Percentiles rank a stretch among this genome's conserved stretches.
These are phyloP conservation scores for Cladosporium sp. DNA, from an alignment of 2,329 filamentous ascomycete genomes.

Conservation along the genomic window DNA sequence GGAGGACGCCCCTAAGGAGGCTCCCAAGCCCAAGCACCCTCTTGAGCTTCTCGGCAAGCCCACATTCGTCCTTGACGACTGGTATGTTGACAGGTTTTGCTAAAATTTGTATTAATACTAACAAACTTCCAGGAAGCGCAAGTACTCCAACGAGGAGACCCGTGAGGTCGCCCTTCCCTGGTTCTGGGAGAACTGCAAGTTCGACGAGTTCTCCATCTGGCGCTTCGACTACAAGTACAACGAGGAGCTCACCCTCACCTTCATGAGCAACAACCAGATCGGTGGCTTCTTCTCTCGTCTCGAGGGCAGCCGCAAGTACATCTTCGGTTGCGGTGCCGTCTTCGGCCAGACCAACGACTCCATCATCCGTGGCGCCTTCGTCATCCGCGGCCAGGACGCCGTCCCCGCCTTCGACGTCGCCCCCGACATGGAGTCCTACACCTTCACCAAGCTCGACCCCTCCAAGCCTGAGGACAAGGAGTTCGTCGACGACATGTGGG, in stretches of 20 bases:
- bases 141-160: constrained; percentile 95
- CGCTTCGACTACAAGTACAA: constrained; percentile 98
- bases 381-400: constrained; percentile 88
- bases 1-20: constrained; percentile 54
- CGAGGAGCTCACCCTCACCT: constrained; percentile 90
- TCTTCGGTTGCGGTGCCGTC: constrained; percentile 87
- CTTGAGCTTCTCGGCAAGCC: constrained; percentile 78
- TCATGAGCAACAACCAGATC: constrained; percentile 99
- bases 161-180: constrained; percentile 78
- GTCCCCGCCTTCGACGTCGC: constrained; percentile 89
- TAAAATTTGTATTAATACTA: not conserved
- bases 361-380: constrained; percentile 86
- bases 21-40: constrained; percentile 95
- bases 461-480: constrained; percentile 77
- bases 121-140: constrained; percentile 61
- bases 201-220: constrained; percentile 95
- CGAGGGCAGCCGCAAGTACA: constrained; percentile 94
- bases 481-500: constrained; percentile 83
- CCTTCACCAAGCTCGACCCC: constrained; percentile 93
- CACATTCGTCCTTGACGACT: constrained; percentile 84
- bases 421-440: constrained; percentile 94
- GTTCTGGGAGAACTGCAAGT: constrained; percentile 97
- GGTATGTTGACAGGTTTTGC: constrained; percentile 39
- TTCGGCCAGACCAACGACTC: constrained; percentile 87
- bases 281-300: constrained; percentile 96